These are phyloP conservation scores for Daldinia caldariorum DNA, from an alignment of 495 filamentous ascomycete genomes.

Conservation along the genomic window DNA sequence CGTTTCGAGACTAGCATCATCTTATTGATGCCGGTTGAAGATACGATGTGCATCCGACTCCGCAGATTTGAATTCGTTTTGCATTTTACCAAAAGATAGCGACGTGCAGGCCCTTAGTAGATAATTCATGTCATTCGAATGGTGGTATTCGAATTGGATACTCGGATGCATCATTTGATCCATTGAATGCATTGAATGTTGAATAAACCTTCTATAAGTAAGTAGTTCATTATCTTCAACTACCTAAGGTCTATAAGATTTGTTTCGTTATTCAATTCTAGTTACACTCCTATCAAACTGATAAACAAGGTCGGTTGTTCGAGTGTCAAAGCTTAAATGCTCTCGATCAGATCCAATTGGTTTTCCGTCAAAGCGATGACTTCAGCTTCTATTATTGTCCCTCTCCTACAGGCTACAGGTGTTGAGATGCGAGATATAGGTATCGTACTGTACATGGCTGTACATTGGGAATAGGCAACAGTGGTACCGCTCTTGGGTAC, in stretches of 20 bases:
- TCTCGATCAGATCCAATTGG: no score
- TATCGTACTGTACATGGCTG: slow-evolving; percentile 7
- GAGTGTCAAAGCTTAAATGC: no score
- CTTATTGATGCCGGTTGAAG: neutral
- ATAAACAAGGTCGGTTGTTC: neutral
- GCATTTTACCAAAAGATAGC: neutral
- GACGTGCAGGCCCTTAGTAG: neutral
- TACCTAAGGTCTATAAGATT: no score
- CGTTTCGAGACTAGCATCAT: slow-evolving; percentile 10
- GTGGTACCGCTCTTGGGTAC: slow-evolving; percentile 28
- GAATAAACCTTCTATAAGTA: no score
- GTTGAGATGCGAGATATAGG: slow-evolving; percentile 6
- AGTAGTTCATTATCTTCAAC: no score
- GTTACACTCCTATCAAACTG: neutral
- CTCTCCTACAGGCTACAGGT: neutral
- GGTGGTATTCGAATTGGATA: neutral
- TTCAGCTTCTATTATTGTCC: slow-evolving; percentile 40
- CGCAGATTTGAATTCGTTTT: neutral
- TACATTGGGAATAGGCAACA: slow-evolving; percentile 21
- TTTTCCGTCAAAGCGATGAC: slow-evolving; percentile 21
- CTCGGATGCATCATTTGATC: neutral
- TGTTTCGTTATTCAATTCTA: neutral
- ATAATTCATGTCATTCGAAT: neutral
- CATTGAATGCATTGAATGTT: no score
- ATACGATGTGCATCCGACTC: neutral